Base-by-base conservation (phyloP, 345 rosid species). In the Theobroma cacao region DNA sequence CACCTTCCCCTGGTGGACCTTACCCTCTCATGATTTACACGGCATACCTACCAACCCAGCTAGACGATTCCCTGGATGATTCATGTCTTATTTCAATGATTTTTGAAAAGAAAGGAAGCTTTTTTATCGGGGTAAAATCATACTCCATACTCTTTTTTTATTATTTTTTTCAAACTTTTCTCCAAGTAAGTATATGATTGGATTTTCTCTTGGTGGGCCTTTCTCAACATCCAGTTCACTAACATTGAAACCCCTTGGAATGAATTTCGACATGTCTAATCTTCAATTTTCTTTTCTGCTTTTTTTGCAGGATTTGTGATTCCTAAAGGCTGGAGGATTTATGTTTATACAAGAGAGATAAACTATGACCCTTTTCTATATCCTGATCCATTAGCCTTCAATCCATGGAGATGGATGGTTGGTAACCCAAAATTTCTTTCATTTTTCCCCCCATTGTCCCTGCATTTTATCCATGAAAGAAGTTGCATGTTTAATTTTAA, bases 271-370 rank as follows among this genome's bases (percentile, higher is more conserved):
- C 38, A 41, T 67, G 53, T 14, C 73, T 71, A 31, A 69, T 69
- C 56, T 26, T 33, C 34, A 69, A 76, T 52, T 60, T 7, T 68
- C 5, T 13, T 14, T 1, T n/a, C 2, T 17, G 1, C 36, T 34
- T 17, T 66, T 12, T 28, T 77, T 77, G 22, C 89, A 95, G 98
- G 98, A 53, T 93, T 80, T 81, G 70, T 83, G 30, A 88, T 95
- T 81, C 99, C 99, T 26, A 85, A 90, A 84, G 99, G 96, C 33
- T 95, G 99, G 99, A 93, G 93, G 84, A 93, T 95, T 75, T 95
- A 93, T 69, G 92, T 95, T 6, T 95, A 92, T 81, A 89, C 94
- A 41, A 92, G 99, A 73, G 98, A 95, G 81, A 86, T 86, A 7
- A 95, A 93, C 80, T 90, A 92, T 77, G 94, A 92, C 69, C 90